Conservation (phyloP, 2,329 filamentous ascomycete genomes). For the Claviceps africana region DNA sequence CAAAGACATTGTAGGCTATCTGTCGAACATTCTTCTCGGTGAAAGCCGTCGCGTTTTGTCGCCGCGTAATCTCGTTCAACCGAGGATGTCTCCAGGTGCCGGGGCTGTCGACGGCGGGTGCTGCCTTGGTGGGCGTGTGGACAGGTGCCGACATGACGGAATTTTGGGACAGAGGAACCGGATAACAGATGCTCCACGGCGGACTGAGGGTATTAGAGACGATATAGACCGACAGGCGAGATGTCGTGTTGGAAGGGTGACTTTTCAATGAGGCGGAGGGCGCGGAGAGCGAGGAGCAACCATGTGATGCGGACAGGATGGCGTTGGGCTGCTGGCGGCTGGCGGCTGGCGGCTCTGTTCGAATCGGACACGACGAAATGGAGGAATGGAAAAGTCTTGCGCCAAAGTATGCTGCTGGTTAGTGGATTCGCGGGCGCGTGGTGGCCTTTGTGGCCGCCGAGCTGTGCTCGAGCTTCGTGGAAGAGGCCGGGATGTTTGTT, state of each 20-base stretch:
- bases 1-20: conserved; percentile 52
- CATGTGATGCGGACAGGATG: too few relatives aligned
- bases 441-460: conserved; percentile 19
- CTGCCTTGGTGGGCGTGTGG: conserved; percentile 28
- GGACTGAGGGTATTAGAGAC: background rate
- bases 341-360: too few relatives aligned
- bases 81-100: conserved; percentile 87
- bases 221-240: background rate
- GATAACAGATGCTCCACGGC: too few relatives aligned
- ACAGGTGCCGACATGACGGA: conserved; percentile 17
- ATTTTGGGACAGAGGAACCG: background rate
- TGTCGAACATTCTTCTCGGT: conserved; percentile 59
- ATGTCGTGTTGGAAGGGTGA: background rate
- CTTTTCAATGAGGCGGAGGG: background rate
- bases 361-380: too few relatives aligned
- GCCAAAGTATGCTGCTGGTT: conserved; percentile 14
- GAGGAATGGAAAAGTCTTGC: background rate
- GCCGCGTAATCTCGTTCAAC: conserved; percentile 70
- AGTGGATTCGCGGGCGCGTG: conserved; percentile 14
- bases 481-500: conserved; percentile 14
- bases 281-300: background rate
- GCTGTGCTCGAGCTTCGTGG: conserved; percentile 7
- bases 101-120: conserved; percentile 36
- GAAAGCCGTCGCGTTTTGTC: conserved; percentile 68
- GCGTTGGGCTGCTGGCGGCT: too few relatives aligned